These are phyloP conservation scores for Exutisphaerella laricina DNA, from an alignment of 2,329 filamentous ascomycete genomes.

Conservation along the genomic window DNA sequence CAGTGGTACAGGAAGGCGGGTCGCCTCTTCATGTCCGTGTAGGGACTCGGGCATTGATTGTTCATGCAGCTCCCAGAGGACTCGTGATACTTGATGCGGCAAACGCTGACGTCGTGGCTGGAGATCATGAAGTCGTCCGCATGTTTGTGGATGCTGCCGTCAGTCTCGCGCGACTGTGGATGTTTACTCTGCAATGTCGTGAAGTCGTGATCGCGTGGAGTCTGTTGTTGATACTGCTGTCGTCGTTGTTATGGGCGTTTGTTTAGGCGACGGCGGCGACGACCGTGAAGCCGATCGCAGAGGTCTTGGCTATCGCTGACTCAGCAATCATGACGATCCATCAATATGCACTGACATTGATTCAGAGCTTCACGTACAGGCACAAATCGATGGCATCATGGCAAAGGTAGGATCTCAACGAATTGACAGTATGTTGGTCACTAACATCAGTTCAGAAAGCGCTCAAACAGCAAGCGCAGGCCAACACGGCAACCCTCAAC, in stretches of 20 bases:
- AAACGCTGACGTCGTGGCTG: too few species aligned
- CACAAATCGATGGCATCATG: conserved; percentile 20
- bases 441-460: conserved; percentile 39
- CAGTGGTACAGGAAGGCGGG: neutral
- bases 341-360: too few species aligned
- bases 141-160: neutral
- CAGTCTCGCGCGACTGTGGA: neutral
- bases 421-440: neutral
- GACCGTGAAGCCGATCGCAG: neutral
- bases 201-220: neutral
- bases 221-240: neutral
- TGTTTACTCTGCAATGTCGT: neutral
- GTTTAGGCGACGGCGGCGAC: neutral
- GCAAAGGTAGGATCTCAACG: conserved; percentile 22
- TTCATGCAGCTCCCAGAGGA: neutral
- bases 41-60: neutral
- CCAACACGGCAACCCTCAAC: conserved; percentile 58
- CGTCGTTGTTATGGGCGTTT: conserved; percentile 1
- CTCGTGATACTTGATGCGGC: neutral
- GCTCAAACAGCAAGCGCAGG: conserved; percentile 59
- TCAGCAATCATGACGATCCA: too few species aligned
- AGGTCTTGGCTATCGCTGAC: conserved; percentile 1
- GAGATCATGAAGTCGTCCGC: neutral
- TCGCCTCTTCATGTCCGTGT: neutral
- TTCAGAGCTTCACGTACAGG: neutral